Evolutionary conservation across 1,139 yeast species (phyloP).

Genomic region (Yamadazyma atmosphaerica): DNA sequence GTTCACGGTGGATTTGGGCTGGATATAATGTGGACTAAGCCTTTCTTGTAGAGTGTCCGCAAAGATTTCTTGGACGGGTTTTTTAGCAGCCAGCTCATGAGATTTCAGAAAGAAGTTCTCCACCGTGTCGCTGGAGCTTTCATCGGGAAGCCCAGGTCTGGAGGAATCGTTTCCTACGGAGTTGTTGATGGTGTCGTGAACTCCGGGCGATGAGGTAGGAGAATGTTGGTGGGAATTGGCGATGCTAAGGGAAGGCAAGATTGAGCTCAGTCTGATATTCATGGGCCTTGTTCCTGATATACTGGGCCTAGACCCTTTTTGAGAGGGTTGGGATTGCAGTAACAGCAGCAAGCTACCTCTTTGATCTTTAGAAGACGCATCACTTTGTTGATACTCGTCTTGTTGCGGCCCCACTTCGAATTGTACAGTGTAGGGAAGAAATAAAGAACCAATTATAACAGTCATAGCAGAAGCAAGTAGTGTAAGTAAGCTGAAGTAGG

Average conservation of each 20-base stretch:
- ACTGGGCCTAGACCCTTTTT: slow-evolving; percentile 6
- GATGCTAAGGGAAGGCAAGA: slow-evolving; percentile 22
- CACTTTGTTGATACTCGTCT: slow-evolving; percentile 3
- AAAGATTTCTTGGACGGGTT: slow-evolving; percentile 11
- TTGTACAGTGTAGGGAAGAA: slow-evolving; percentile 71
- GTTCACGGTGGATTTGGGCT: slow-evolving; percentile 42
- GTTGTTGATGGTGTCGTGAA: slow-evolving; percentile 5
- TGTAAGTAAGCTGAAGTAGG: too few species aligned
- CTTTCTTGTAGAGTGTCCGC: slow-evolving; percentile 17
- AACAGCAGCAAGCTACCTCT: not conserved
- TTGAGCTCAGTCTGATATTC: slow-evolving; percentile 17
- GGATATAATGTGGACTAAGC: slow-evolving; percentile 40
- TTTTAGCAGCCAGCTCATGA: slow-evolving; percentile 4
- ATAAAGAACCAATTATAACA: slow-evolving; percentile 58
- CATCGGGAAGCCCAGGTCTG: not conserved
- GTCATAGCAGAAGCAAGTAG: slow-evolving; percentile 47
- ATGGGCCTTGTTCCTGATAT: slow-evolving; percentile 12
- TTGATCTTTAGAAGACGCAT: not conserved
- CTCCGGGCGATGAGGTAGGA: slow-evolving; percentile 19
- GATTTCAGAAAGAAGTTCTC: slow-evolving; percentile 32
- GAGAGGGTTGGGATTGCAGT: not conserved
- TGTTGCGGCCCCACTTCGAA: slow-evolving; percentile 49
- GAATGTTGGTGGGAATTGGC: slow-evolving; percentile 20
- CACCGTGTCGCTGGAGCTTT: slow-evolving; percentile 14
- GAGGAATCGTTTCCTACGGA: not conserved